Percentiles rank a stretch among this genome's conserved stretches.
phyloP scores from a whole-genome alignment of 176 grass and related monocot species.

The Tuctoria greenei region DNA sequence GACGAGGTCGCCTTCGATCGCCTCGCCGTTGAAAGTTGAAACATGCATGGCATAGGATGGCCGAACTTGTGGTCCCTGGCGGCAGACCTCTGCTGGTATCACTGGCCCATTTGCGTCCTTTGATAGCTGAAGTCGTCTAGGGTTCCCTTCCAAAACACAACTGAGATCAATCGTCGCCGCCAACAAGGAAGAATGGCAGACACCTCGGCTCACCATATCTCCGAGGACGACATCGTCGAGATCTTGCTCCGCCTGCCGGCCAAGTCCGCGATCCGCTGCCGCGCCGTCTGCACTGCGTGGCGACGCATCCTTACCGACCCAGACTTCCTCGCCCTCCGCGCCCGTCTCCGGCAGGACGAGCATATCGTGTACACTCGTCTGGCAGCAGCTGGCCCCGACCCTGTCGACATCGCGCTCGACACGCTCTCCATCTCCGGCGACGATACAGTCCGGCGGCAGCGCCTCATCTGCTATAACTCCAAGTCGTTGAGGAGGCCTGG shows the following conservation, averaged over 20 bases:
- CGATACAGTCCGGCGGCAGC: neutral
- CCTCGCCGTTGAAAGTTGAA: too few species aligned
- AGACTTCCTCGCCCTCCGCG: neutral
- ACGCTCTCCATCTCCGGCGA: neutral
- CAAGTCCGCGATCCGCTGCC: neutral
- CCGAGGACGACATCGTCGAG: neutral
- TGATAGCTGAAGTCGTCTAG: too few species aligned
- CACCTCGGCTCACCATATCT: neutral
- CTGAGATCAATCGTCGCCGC: too few species aligned
- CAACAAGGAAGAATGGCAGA: too few species aligned
- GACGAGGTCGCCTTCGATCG: too few species aligned
- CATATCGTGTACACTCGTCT: neutral
- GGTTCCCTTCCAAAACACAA: too few species aligned
- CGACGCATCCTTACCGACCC: neutral
- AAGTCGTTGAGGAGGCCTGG: too few species aligned
- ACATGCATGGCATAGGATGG: too few species aligned
- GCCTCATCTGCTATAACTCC: neutral
- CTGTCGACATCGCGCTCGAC: neutral
- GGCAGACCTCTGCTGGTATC: too few species aligned
- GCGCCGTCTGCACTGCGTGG: neutral
- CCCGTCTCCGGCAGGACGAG: neutral
- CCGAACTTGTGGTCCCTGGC: too few species aligned
- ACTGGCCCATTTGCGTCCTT: too few species aligned
- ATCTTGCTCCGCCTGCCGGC: neutral
- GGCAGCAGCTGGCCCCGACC: too few species aligned